These are phyloP conservation scores for Fraxinus latifolia DNA, from an alignment of 305 asterid species.

Conservation along the genomic window DNA sequence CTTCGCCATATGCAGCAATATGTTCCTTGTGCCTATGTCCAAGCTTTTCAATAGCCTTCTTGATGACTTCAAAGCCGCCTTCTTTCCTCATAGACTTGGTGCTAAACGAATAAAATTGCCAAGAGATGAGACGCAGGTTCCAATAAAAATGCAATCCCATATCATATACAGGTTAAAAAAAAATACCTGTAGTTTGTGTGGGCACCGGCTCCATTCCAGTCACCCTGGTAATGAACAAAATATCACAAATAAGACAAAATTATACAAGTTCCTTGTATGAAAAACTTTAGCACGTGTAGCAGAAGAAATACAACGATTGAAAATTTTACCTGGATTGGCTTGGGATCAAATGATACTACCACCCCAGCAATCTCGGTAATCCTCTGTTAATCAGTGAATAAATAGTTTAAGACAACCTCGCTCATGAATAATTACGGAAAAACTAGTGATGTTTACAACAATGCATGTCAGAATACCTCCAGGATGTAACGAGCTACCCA, in stretches of 20 bases:
- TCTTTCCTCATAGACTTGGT: constrained; percentile 35
- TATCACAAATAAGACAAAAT: background rate
- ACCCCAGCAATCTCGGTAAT: constrained; percentile 47
- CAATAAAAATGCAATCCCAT: background rate
- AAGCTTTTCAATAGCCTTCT: constrained; percentile 35
- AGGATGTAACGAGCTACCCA: constrained; percentile 52
- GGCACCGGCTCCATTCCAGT: constrained; percentile 55
- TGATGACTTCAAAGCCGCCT: constrained; percentile 37
- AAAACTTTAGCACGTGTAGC: background rate
- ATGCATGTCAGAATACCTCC: constrained; percentile 29
- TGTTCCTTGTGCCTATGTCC: constrained; percentile 33
- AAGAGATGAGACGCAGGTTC: background rate
- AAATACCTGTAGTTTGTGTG: constrained; percentile 47
- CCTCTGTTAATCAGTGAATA: constrained; percentile 30
- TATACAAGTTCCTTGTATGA: background rate
- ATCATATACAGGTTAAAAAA: background rate
- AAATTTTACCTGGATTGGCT: constrained; percentile 36
- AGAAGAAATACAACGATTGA: background rate
- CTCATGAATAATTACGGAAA: background rate
- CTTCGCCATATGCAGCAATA: constrained; percentile 42
- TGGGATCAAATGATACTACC: constrained; percentile 48
- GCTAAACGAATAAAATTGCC: constrained; percentile 19
- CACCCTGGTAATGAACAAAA: constrained; percentile 29
- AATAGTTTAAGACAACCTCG: background rate
- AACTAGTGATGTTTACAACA: background rate